phyloP scores from a whole-genome alignment of 768 basidiomycete genomes.

The Wakefieldia striispora region DNA sequence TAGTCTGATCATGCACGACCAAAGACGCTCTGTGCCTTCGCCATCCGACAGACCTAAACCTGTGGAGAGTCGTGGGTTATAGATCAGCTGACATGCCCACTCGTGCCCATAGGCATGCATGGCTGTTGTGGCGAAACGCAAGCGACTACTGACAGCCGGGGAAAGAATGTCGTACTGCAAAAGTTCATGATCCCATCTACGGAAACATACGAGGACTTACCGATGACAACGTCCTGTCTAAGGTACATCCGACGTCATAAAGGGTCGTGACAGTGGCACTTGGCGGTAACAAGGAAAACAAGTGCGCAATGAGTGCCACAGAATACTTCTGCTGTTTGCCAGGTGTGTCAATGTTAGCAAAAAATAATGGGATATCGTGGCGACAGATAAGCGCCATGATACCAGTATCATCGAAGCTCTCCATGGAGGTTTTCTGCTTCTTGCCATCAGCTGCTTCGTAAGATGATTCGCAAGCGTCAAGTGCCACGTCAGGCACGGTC shows the following conservation, averaged over 20 bases:
- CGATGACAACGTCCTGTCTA: constrained; percentile 22
- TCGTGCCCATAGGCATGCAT: constrained; percentile 41
- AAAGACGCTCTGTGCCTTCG: constrained; percentile 22
- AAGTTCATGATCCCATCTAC: no score
- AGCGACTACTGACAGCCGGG: no score
- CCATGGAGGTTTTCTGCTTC: constrained; percentile 11
- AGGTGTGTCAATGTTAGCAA: constrained; percentile 25
- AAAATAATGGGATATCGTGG: constrained; percentile 36
- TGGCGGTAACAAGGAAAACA: constrained; percentile 29
- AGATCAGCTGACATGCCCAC: constrained; percentile 26
- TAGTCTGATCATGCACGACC: constrained; percentile 34
- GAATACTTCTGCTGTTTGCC: constrained; percentile 31
- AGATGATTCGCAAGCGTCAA: constrained; percentile 36
- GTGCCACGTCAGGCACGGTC: constrained; percentile 31
- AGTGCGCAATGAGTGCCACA: constrained; percentile 31
- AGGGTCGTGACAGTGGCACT: constrained; percentile 27
- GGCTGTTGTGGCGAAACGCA: constrained; percentile 28
- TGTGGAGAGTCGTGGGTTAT: background rate
- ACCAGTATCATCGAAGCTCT: constrained; percentile 34
- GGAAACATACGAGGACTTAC: constrained; percentile 21
- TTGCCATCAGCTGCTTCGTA: constrained; percentile 1
- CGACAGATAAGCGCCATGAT: constrained; percentile 39
- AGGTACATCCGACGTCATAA: constrained; percentile 37
- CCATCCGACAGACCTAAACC: constrained; percentile 20
- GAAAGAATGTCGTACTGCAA: background rate